These are phyloP conservation scores for Tylopilus plumbeoviolaceoides DNA, from an alignment of 768 basidiomycete species.

Conservation along the genomic window DNA sequence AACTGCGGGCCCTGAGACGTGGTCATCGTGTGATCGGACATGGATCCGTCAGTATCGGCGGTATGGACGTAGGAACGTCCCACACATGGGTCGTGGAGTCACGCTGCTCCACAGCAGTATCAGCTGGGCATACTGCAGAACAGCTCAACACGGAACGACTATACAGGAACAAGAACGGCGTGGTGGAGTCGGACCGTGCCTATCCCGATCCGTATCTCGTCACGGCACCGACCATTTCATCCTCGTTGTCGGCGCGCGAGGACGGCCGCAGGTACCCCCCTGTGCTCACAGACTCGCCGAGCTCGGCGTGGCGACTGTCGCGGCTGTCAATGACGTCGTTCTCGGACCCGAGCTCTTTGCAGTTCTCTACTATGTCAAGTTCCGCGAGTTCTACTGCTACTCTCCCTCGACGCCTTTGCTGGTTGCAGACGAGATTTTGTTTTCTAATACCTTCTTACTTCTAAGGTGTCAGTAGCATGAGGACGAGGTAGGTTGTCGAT, in stretches of 20 bases:
- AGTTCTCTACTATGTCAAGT: constrained; percentile 43
- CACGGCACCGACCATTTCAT: constrained; percentile 52
- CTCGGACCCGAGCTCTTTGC: constrained; percentile 36
- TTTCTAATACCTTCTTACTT: constrained; percentile 46
- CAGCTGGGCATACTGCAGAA: neutral
- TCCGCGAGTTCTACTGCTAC: constrained; percentile 47
- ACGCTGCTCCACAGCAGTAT: neutral
- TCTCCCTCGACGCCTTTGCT: constrained; percentile 34
- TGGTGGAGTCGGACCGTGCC: neutral
- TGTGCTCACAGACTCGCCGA: constrained; percentile 15
- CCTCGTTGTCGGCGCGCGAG: constrained; percentile 31
- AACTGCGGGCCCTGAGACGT: neutral
- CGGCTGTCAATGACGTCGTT: constrained; percentile 18
- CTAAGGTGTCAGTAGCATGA: constrained; percentile 33
- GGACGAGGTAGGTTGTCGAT: constrained; percentile 19
- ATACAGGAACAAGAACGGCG: neutral
- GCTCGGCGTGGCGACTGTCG: constrained; percentile 26
- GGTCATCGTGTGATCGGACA: neutral
- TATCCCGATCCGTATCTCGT: constrained; percentile 78
- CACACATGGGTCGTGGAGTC: neutral
- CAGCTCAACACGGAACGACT: neutral
- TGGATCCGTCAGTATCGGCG: neutral
- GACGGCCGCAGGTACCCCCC: constrained; percentile 19
- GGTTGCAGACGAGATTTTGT: constrained; percentile 31
- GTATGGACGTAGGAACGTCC: neutral